Evolutionary conservation across 2,329 filamentous ascomycete genomes (phyloP), one percentile per base, ranked within the genome.

Genomic region (Hyphodiscus sp.): DNA sequence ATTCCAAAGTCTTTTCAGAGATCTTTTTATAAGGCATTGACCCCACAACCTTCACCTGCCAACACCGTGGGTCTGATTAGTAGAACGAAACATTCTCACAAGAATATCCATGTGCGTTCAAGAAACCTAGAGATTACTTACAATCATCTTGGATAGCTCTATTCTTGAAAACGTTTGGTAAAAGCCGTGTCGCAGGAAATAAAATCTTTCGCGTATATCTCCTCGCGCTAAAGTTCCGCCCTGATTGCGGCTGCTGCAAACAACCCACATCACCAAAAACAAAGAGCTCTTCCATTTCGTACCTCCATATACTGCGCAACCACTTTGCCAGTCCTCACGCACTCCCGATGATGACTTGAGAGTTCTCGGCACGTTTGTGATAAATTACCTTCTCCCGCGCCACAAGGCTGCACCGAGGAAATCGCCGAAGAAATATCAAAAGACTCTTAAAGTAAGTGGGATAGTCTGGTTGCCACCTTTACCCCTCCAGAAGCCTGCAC

Each of bases 311-410:
- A 47, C 55, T 57, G 49, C 53, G 53, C 53, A 52, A 55, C 44
- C 54, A 49, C 49, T 18, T 53, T 58, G 54, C 51, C 51, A 52
- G 49, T 51, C 43, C 43, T 46, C 48, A 23, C 50, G 26, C 45
- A 47, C 20, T 45, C 46, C 42, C 51, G 47, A 66, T 56, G 54
- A 68, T 68, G 66, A 67, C 60, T 63, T 67, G 65, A 68, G 58
- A 55, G 48, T 46, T 52, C 52, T 49, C 23, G 33, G 42, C 50
- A 42, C 42, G 55, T 61, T 62, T 61, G 56, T 58, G 47, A 63
- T 52, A 61, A 57, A 57, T 56, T 38, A 52, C 53, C 49, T 50
- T 46, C 47, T 42, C 51, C 53, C 58, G 61, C 65, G 63, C 64
- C 64, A 67, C 59, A 61, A 66, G 65, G 62, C 60, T 65, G 58